Conservation (phyloP, 306 rosid species). For the Dalbergia cultrata region DNA sequence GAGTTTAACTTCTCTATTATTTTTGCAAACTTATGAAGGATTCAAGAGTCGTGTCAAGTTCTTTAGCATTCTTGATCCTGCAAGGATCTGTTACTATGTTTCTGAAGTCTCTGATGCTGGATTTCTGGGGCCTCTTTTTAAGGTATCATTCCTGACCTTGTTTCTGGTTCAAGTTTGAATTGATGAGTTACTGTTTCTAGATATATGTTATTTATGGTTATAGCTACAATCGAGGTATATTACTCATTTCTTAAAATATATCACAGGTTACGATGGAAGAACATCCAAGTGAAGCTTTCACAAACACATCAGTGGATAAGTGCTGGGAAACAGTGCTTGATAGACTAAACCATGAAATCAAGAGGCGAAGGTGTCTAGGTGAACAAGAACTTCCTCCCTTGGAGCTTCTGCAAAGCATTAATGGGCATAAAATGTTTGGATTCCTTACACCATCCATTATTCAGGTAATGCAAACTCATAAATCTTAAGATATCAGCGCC, state of each 20-base stretch:
- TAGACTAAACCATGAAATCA: conserved; percentile 60
- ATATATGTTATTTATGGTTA: conserved; percentile 14
- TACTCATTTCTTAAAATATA: conserved; percentile 31
- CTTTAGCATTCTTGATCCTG: conserved; percentile 71
- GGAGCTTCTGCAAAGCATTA: conserved; percentile 55
- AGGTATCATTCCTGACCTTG: conserved; percentile 59
- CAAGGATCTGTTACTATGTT: conserved; percentile 65
- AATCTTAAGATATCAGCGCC: neutral
- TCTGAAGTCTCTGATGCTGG: conserved; percentile 89
- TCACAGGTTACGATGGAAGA: conserved; percentile 84
- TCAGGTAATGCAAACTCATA: conserved; percentile 59
- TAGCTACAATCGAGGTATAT: neutral
- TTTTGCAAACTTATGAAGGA: conserved; percentile 64
- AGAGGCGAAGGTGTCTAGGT: conserved; percentile 49
- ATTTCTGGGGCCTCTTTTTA: conserved; percentile 84
- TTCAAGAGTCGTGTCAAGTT: conserved; percentile 77
- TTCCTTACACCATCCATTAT: conserved; percentile 68
- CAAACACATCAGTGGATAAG: conserved; percentile 59
- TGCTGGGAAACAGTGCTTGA: conserved; percentile 79
- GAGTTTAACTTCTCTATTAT: conserved; percentile 40
- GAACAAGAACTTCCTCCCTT: conserved; percentile 49
- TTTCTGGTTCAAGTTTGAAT: conserved; percentile 34
- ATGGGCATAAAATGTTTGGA: conserved; percentile 88
- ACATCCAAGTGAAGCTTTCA: conserved; percentile 60
- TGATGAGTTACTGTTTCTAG: conserved; percentile 21